phyloP scores from a whole-genome alignment of 305 asterid genomes.

The Fraxinus sp. region DNA sequence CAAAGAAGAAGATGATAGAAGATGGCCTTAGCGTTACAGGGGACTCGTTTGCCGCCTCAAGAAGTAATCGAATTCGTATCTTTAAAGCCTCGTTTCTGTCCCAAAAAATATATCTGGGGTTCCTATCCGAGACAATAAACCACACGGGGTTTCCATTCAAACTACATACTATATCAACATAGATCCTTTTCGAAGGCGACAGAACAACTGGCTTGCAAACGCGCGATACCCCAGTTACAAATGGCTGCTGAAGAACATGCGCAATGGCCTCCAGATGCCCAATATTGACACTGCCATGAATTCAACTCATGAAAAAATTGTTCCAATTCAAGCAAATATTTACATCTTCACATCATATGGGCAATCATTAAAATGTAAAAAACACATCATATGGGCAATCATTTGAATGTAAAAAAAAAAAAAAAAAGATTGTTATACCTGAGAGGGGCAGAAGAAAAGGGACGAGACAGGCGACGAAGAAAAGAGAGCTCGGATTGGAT shows the following conservation, averaged over 20 bases:
- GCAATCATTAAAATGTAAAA: background rate
- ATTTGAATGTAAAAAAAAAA: background rate
- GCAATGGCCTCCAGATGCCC: conserved; percentile 82
- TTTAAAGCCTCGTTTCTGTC: conserved; percentile 49
- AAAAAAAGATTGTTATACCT: conserved; percentile 31
- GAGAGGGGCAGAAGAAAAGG: conserved; percentile 32
- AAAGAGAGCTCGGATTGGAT: conserved; percentile 75
- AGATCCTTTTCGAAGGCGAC: conserved; percentile 38
- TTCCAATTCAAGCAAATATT: conserved; percentile 9
- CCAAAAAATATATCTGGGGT: conserved; percentile 61
- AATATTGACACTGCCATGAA: conserved; percentile 62
- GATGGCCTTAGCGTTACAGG: conserved; percentile 60
- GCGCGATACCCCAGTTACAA: conserved; percentile 67
- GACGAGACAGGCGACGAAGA: conserved; percentile 54
- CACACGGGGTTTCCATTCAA: conserved; percentile 77
- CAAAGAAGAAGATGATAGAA: conserved; percentile 63
- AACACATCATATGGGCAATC: background rate
- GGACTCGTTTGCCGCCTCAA: conserved; percentile 58
- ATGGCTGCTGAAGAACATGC: conserved; percentile 66
- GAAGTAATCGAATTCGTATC: conserved; percentile 36
- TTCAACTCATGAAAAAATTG: conserved; percentile 11
- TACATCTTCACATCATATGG: background rate
- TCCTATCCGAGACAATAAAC: conserved; percentile 78
- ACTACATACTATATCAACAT: conserved; percentile 73
- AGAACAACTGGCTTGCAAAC: conserved; percentile 63